These are phyloP conservation scores for Colletotrichum musicola DNA, from an alignment of 2,329 filamentous ascomycete genomes.

Conservation along the genomic window DNA sequence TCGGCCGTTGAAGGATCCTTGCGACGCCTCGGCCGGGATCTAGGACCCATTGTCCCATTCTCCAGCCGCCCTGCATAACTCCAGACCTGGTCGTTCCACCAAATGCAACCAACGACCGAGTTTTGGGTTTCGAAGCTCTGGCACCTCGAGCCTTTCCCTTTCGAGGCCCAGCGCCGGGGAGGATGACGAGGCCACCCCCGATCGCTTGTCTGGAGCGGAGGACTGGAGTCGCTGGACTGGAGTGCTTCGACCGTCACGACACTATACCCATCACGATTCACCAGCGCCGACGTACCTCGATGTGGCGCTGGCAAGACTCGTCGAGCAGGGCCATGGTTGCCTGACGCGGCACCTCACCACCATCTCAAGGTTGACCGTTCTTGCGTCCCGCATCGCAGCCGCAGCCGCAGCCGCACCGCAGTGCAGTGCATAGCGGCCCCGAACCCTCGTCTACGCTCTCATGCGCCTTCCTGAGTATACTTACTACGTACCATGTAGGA, in stretches of 20 bases:
- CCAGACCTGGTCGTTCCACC: constrained; percentile 36
- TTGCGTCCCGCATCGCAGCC: constrained; percentile 25
- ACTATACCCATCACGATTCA: constrained; percentile 30
- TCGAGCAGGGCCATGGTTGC: constrained; percentile 20
- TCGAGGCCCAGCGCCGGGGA: constrained; percentile 28
- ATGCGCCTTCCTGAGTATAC: neutral
- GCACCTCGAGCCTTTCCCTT: constrained; percentile 35
- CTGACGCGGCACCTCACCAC: constrained; percentile 35
- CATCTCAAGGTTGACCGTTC: constrained; percentile 5
- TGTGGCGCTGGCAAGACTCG: constrained; percentile 22
- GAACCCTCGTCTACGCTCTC: constrained; percentile 17
- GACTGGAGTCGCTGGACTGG: too few species aligned
- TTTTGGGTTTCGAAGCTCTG: constrained; percentile 39
- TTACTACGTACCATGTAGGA: too few species aligned
- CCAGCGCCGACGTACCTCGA: constrained; percentile 28
- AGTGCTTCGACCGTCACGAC: neutral
- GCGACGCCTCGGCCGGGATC: constrained; percentile 31
- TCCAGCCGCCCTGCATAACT: constrained; percentile 33
- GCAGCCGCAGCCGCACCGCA: constrained; percentile 16
- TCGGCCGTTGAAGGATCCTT: constrained; percentile 34
- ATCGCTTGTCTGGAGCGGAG: neutral
- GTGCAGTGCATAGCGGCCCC: constrained; percentile 18
- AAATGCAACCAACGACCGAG: constrained; percentile 36
- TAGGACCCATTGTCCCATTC: constrained; percentile 2
- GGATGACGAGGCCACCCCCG: constrained; percentile 36